Evolutionary conservation across 2,329 filamentous ascomycete species (phyloP), one percentile per base, ranked within the genome.

Genomic region (Epicoccum sorghinum): DNA sequence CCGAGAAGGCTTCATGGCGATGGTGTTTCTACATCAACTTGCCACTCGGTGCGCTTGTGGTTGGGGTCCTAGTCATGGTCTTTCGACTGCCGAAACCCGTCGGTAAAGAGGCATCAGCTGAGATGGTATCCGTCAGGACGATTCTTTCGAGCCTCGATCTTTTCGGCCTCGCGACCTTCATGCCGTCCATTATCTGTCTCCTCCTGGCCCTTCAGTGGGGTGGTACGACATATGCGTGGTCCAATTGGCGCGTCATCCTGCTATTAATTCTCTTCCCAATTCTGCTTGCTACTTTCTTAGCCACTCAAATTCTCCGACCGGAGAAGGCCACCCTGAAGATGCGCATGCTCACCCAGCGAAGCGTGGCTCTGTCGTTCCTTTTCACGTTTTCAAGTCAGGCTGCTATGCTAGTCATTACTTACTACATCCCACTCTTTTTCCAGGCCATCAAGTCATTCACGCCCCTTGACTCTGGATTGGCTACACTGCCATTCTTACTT

Each of bases 1-100:
- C 86, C 0, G 76, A 83, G 45, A 75, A 79, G 24, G 79, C 83
- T 4, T 79, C 74, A n/a, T 89, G 87, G 87, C 76, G 86, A 49
- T 88, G 59, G 61, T 73, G 67, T 46, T 66, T 66, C 44, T 66
- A 66, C 38, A 57, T 67, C 55, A 66, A 65, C 30, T 45, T 67
- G 8, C 64, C 65, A 3, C 14, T 62, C 4, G 60, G 65, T 14
- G 61, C 33, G 1, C 37, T 63, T 12, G 47, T 58, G 3, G 38
- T 63, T 8, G 22, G 52, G 7, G 42, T 56, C 10, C 32, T 61
- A 3, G 14, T 62, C 13, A 35, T 61, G 22, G 57, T 89, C 85
- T 44, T 64, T 4, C 42, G 53, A 6, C 7, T 57, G n/a, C 61
- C 60, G 7, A 35, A 47, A 18, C 36, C 18, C 7, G n/a, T 13